Percentiles rank a stretch among this genome's conserved stretches.
phyloP scores from a whole-genome alignment of 1,284 basidiomycete genomes.

The Heterobasidion occidentale region DNA sequence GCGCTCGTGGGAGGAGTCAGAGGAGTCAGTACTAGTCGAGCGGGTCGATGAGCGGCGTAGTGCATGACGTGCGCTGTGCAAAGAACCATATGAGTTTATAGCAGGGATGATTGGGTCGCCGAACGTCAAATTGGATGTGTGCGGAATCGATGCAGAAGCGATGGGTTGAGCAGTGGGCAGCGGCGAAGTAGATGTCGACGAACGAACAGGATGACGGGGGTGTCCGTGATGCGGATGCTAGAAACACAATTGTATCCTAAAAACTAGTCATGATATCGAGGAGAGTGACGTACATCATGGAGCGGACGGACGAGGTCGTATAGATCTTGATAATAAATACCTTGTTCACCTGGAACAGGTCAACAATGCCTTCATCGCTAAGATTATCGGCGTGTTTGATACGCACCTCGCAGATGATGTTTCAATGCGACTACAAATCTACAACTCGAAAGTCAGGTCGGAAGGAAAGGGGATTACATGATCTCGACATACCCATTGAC shows the following conservation, averaged over 20 bases:
- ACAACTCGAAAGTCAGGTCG: neutral
- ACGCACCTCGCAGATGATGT: slow-evolving; percentile 50
- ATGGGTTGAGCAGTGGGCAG: too few relatives aligned
- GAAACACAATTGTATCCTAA: too few relatives aligned
- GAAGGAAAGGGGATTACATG: too few relatives aligned
- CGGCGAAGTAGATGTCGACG: too few relatives aligned
- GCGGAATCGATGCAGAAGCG: too few relatives aligned
- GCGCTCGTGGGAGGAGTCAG: slow-evolving; percentile 11
- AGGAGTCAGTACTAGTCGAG: slow-evolving; percentile 3
- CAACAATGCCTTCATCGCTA: too few relatives aligned
- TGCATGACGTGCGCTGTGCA: slow-evolving; percentile 16
- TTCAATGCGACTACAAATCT: slow-evolving; percentile 56
- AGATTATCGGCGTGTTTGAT: too few relatives aligned
- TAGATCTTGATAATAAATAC: slow-evolving; percentile 54
- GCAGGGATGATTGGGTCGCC: slow-evolving; percentile 30
- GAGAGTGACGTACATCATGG: slow-evolving; percentile 21
- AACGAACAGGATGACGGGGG: neutral
- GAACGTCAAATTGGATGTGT: neutral
- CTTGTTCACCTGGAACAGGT: slow-evolving; percentile 26
- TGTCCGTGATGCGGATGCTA: slow-evolving; percentile 10
- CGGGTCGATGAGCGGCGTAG: neutral
- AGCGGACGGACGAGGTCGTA: slow-evolving; percentile 39
- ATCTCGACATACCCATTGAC: slow-evolving; percentile 36
- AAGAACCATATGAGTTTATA: slow-evolving; percentile 44
- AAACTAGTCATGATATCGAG: too few relatives aligned